Evolutionary conservation across 2,329 filamentous ascomycete species (phyloP).

Genomic region (Nigrograna mackinnonii): DNA sequence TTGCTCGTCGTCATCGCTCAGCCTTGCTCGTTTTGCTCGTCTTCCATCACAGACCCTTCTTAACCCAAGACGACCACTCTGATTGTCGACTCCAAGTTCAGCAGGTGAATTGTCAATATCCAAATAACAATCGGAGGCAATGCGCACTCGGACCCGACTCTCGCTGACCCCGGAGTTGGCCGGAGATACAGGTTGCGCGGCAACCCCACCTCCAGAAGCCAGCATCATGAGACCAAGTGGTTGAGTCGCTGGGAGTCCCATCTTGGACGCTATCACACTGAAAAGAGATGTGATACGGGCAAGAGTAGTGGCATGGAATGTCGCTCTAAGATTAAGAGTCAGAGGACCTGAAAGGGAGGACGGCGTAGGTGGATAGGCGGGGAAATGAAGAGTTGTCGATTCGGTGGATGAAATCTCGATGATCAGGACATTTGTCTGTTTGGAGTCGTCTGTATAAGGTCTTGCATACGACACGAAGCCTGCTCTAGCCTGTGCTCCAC

Average conservation of each 20-base stretch:
- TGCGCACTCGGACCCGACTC: constrained; percentile 60
- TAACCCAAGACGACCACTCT: constrained; percentile 19
- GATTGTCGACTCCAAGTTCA: constrained; percentile 17
- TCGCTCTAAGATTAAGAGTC: constrained; percentile 55
- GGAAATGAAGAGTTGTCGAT: constrained; percentile 46
- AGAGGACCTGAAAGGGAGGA: constrained; percentile 13
- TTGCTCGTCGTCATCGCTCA: constrained; percentile 33
- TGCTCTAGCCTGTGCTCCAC: constrained; percentile 15
- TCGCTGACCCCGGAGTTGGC: constrained; percentile 72
- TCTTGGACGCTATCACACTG: constrained; percentile 79
- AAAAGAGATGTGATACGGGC: constrained; percentile 73
- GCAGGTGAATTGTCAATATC: constrained; percentile 26
- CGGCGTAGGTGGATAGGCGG: constrained; percentile 12
- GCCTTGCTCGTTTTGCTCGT: constrained; percentile 13
- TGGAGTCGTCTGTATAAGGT: constrained; percentile 78
- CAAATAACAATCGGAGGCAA: constrained; percentile 23
- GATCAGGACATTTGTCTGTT: constrained; percentile 67
- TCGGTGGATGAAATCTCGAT: constrained; percentile 65
- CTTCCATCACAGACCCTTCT: constrained; percentile 29
- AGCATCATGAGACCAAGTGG: constrained; percentile 70
- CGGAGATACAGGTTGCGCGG: constrained; percentile 65
- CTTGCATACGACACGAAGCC: constrained; percentile 79
- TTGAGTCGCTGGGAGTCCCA: constrained; percentile 65
- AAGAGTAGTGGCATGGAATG: constrained; percentile 74
- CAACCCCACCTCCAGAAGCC: constrained; percentile 60